Conservation (phyloP, 2,329 filamentous ascomycete genomes). For the Cladorrhinum sp. region DNA sequence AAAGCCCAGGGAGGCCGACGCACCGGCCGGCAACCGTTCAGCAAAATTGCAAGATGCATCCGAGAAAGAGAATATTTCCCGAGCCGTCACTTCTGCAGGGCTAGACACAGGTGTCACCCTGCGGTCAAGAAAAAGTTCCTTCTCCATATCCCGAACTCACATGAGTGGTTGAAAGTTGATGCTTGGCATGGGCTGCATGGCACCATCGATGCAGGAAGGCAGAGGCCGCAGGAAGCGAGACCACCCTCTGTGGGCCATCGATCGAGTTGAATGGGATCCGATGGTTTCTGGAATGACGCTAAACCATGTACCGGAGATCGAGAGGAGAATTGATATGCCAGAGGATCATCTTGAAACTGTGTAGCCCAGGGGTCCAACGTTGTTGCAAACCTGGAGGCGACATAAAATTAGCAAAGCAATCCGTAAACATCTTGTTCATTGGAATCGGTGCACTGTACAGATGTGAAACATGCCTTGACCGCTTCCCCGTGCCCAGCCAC, state of each 20-base stretch:
- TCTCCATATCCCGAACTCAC: constrained; percentile 21
- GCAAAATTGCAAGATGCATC: background rate
- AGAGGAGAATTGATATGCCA: background rate
- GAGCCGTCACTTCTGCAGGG: background rate
- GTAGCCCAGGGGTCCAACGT: background rate
- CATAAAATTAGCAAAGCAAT: background rate
- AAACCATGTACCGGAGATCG: background rate
- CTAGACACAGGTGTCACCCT: constrained; percentile 12
- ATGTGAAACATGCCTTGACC: background rate
- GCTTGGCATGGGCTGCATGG: constrained; percentile 25
- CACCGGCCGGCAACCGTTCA: background rate
- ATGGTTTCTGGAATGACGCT: constrained; percentile 15
- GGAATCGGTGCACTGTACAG: background rate
- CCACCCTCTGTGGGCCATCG: constrained; percentile 7
- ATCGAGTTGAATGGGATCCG: background rate
- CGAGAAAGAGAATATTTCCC: background rate
- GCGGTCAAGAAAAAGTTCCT: constrained; percentile 15
- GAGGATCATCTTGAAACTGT: background rate
- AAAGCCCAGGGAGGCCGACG: background rate
- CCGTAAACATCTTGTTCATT: background rate
- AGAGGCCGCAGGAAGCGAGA: constrained; percentile 15
- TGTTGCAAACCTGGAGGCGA: background rate
- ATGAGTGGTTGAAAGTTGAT: constrained; percentile 14
- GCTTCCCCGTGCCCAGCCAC: background rate
- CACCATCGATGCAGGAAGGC: constrained; percentile 14